phyloP scores from a whole-genome alignment of 176 grass and related monocot genomes.

The Carex kokanica region DNA sequence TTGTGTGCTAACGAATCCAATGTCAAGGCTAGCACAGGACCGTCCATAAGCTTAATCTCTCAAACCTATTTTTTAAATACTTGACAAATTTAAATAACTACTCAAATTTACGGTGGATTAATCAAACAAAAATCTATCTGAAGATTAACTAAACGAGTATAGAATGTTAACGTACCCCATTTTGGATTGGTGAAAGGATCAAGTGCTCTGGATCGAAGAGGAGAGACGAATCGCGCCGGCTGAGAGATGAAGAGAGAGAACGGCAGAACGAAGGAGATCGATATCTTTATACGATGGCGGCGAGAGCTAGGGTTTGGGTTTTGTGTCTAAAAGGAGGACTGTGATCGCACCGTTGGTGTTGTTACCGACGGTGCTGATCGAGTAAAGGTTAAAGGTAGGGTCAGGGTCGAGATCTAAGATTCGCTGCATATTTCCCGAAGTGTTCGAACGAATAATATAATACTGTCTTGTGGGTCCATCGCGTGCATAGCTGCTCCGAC shows the following conservation, averaged over 20 bases:
- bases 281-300: not conserved
- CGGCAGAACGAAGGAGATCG: not conserved
- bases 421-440: not conserved
- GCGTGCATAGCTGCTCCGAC: too few relatives aligned
- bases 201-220: not conserved
- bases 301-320: constrained; percentile 10
- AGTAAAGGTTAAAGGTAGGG: not conserved
- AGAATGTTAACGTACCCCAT: not conserved
- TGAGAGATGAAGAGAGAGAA: not conserved
- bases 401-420: not conserved
- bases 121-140: not conserved
- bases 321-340: not conserved
- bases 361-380: not conserved
- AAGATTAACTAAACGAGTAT: not conserved
- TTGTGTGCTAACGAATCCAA: constrained; percentile 22
- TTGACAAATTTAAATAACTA: not conserved
- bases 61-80: too few relatives aligned
- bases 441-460: not conserved
- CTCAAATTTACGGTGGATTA: not conserved
- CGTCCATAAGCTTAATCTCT: constrained; percentile 32
- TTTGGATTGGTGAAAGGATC: not conserved
- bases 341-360: not conserved
- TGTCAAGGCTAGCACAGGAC: constrained; percentile 35
- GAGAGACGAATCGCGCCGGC: not conserved
- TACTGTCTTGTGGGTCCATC: not conserved